A percentile compares a stretch with the other conserved stretches of the same genome.
Conservation (phyloP, 2,329 filamentous ascomycete species). For the Colletotrichum sp. region DNA sequence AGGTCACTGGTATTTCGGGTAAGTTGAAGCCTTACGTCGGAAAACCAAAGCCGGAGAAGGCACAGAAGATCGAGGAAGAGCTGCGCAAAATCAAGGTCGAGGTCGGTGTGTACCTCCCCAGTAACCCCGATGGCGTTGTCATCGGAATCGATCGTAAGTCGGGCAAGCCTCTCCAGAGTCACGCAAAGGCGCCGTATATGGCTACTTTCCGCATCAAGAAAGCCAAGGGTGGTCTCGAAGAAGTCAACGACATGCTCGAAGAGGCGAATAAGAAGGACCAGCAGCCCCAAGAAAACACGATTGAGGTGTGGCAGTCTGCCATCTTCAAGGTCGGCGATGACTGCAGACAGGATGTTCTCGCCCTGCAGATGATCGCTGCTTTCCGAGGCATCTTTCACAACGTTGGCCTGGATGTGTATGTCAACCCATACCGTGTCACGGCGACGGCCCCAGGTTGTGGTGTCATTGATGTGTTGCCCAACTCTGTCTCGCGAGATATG, state of each 20-base stretch:
- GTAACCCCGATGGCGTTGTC: constrained; percentile 95
- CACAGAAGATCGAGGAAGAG: constrained; percentile 98
- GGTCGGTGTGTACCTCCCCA: constrained; percentile 94
- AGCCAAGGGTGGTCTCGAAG: constrained; percentile 61
- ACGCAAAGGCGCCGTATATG: constrained; percentile 99
- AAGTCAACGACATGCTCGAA: constrained; percentile 56
- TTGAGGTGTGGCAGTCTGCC: constrained; percentile 98
- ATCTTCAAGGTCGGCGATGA: constrained; percentile 99
- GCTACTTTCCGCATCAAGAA: constrained; percentile 98
- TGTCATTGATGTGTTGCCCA: constrained; percentile 96
- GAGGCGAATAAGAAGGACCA: constrained; percentile 45
- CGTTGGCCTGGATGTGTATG: constrained; percentile 94
- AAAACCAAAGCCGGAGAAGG: constrained; percentile 92
- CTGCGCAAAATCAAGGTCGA: constrained; percentile 96
- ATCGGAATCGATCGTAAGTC: constrained; percentile 98
- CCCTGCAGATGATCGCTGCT: constrained; percentile 95
- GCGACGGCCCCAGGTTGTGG: constrained; percentile 97
- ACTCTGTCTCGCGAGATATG: constrained; percentile 99
- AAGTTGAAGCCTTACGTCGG: constrained; percentile 96
- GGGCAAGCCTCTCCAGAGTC: constrained; percentile 94
- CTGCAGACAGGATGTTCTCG: constrained; percentile 94
- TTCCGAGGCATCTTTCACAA: constrained; percentile 97
- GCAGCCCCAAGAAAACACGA: constrained; percentile 55
- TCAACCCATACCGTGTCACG: constrained; percentile 96
- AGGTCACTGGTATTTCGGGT: constrained; percentile 93